Conservation (phyloP, 1,284 basidiomycete genomes). For the Microbotryomycetes sp. region DNA sequence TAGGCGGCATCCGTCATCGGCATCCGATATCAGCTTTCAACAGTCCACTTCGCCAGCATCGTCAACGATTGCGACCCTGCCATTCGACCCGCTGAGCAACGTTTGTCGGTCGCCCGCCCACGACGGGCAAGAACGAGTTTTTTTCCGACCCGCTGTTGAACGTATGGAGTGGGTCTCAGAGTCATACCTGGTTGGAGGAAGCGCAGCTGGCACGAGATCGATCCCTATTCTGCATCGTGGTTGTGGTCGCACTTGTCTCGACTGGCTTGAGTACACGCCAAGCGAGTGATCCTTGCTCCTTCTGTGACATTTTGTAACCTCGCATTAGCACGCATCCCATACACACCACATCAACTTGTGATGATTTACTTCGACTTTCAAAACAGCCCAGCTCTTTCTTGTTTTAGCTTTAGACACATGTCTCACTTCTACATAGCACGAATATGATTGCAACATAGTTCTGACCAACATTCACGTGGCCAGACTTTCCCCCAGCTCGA, state of each 20-base stretch:
- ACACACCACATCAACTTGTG: too few relatives aligned
- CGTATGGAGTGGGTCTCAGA: slow-evolving; percentile 35
- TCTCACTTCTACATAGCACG: not conserved
- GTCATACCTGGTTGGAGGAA: not conserved
- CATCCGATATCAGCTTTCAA: not conserved
- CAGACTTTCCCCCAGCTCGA: not conserved
- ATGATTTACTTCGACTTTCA: not conserved
- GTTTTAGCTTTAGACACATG: too few relatives aligned
- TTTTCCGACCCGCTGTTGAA: slow-evolving; percentile 28
- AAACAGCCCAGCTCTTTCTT: too few relatives aligned
- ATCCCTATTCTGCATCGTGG: slow-evolving; percentile 34
- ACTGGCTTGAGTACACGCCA: slow-evolving; percentile 29
- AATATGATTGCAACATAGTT: not conserved
- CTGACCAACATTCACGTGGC: not conserved
- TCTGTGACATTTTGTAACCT: too few relatives aligned
- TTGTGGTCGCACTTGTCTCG: slow-evolving; percentile 30
- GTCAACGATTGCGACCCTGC: not conserved
- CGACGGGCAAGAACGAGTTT: slow-evolving; percentile 13
- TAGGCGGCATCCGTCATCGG: not conserved
- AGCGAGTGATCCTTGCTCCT: not conserved
- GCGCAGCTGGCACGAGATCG: not conserved
- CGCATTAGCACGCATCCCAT: too few relatives aligned
- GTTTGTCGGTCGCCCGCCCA: slow-evolving; percentile 23
- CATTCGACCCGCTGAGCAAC: slow-evolving; percentile 27
- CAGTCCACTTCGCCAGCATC: not conserved